Evolutionary conservation across 208 protist genomes (phyloP).

Genomic region (Trypanosoma grayi): DNA sequence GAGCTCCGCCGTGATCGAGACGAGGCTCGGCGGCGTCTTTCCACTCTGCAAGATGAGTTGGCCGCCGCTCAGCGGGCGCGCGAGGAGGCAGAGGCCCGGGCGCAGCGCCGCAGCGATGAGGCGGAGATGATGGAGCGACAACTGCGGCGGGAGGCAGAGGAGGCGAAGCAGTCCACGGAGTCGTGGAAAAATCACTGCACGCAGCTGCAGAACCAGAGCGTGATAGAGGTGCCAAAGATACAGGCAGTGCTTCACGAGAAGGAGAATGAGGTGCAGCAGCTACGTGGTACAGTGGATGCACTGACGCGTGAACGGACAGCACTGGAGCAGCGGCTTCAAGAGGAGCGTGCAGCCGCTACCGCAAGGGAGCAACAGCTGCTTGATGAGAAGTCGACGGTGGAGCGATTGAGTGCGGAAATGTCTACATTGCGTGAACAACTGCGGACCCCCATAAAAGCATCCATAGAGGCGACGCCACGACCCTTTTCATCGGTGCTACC

Average conservation of each 20-base stretch:
- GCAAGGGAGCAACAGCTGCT: slow-evolving; percentile 6
- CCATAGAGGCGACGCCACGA: background rate
- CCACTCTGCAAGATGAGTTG: slow-evolving; percentile 44
- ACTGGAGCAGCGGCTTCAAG: slow-evolving; percentile 40
- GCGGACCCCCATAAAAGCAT: slow-evolving; percentile 1
- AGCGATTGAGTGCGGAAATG: slow-evolving; percentile 43
- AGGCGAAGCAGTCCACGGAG: slow-evolving; percentile 31
- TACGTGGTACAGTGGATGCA: slow-evolving; percentile 27
- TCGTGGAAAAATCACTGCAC: slow-evolving; percentile 55
- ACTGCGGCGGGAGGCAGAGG: slow-evolving; percentile 43
- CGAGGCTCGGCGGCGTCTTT: slow-evolving; percentile 36
- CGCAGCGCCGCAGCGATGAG: slow-evolving; percentile 42
- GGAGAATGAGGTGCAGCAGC: slow-evolving; percentile 47
- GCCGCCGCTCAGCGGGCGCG: slow-evolving; percentile 28
- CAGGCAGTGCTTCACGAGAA: slow-evolving; percentile 42
- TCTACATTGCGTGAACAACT: slow-evolving; percentile 37
- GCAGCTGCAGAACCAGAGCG: slow-evolving; percentile 45
- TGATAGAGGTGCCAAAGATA: slow-evolving; percentile 25
- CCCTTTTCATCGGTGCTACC: background rate
- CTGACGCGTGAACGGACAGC: slow-evolving; percentile 39
- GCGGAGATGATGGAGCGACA: slow-evolving; percentile 46
- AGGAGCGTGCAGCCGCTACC: slow-evolving; percentile 28
- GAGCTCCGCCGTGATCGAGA: slow-evolving; percentile 37
- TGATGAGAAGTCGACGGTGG: slow-evolving; percentile 27
- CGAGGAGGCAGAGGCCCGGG: slow-evolving; percentile 35